A percentile compares a stretch with the other conserved stretches of the same genome.
Evolutionary conservation across 371 early-diverging fungal species (phyloP).

Genomic region (Saksenaea vasiformis): DNA sequence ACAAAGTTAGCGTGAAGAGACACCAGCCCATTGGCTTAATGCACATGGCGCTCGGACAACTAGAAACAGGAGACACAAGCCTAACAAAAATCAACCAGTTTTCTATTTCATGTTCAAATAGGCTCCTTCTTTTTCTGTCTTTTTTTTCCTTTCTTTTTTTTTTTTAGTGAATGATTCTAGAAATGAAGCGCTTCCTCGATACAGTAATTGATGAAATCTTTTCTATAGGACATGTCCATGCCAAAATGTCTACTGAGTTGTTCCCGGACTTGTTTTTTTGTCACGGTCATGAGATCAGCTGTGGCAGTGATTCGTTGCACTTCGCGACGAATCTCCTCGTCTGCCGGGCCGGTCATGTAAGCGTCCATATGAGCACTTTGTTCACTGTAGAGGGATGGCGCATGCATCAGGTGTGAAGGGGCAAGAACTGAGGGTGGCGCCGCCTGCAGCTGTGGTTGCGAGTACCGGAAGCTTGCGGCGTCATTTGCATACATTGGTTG

Average conservation of each 20-base stretch:
- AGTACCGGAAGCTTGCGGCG: constrained; percentile 5
- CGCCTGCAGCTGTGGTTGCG: not conserved
- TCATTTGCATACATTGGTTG: constrained; percentile 1
- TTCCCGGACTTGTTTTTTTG: constrained; percentile 88
- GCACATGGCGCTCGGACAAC: not conserved
- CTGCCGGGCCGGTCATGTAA: constrained; percentile 53
- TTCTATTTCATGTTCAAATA: not conserved
- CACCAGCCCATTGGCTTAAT: not conserved
- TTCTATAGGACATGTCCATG: constrained; percentile 74
- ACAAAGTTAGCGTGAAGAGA: not conserved
- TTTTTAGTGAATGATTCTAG: constrained; percentile 10
- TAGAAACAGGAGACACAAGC: not conserved
- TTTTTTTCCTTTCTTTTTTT: not conserved
- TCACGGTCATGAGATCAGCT: constrained; percentile 78
- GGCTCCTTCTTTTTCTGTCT: constrained; percentile 1
- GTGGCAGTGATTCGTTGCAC: constrained; percentile 74
- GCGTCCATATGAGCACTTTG: not conserved
- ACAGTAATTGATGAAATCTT: constrained; percentile 77
- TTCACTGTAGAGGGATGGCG: constrained; percentile 12
- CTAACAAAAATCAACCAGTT: not conserved
- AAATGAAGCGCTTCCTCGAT: constrained; percentile 76
- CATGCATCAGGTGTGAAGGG: constrained; percentile 3
- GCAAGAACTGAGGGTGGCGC: not conserved
- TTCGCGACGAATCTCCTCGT: constrained; percentile 75
- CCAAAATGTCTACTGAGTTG: constrained; percentile 75